phyloP scores from a whole-genome alignment of 192 early-diverging fungal species.

The Glomus cerebriforme region DNA sequence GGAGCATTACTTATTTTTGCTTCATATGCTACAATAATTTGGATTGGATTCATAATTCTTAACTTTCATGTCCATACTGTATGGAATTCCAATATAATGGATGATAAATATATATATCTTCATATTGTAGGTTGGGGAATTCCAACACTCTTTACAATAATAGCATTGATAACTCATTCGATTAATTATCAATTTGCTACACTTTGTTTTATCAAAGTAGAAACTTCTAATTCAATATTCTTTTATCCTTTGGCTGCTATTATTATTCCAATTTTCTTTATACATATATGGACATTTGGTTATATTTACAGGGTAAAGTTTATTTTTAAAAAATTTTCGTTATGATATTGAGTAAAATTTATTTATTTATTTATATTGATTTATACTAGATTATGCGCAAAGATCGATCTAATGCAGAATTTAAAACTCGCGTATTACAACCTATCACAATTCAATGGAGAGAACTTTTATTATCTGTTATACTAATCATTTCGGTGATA shows the following conservation, averaged over 20 bases:
- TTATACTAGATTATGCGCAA: not conserved
- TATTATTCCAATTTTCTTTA: constrained; percentile 49
- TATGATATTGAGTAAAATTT: not conserved
- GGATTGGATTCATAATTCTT: constrained; percentile 52
- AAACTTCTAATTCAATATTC: constrained; percentile 44
- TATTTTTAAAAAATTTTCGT: not conserved
- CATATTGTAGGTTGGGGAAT: constrained; percentile 54
- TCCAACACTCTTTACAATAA: constrained; percentile 39
- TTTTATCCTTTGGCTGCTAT: constrained; percentile 57
- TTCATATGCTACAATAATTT: constrained; percentile 43
- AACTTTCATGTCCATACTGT: constrained; percentile 58
- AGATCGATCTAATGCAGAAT: too few relatives aligned
- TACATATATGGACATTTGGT: constrained; percentile 55
- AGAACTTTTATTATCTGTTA: constrained; percentile 49
- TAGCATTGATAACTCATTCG: constrained; percentile 41
- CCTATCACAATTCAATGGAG: constrained; percentile 59
- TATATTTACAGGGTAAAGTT: constrained; percentile 47
- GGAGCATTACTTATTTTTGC: constrained; percentile 53
- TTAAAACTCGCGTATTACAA: constrained; percentile 50
- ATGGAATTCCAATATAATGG: constrained; percentile 54
- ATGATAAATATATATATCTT: constrained; percentile 44
- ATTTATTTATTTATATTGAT: not conserved
- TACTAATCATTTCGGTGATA: constrained; percentile 42
- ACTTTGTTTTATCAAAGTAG: constrained; percentile 50
- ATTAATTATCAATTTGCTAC: constrained; percentile 54